These are phyloP conservation scores for Colletotrichum sp. DNA, from an alignment of 2,329 filamentous ascomycete genomes.

Conservation along the genomic window DNA sequence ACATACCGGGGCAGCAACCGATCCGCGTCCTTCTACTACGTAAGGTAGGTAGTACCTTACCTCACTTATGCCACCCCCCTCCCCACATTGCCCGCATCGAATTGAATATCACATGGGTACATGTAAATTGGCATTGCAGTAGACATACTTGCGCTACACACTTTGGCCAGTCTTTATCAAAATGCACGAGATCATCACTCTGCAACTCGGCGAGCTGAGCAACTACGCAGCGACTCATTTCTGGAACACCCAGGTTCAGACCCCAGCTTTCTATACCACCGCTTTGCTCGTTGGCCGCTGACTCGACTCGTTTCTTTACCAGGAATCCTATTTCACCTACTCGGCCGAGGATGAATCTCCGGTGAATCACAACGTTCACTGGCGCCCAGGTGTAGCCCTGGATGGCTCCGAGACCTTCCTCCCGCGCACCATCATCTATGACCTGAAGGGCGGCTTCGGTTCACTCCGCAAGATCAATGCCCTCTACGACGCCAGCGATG, in stretches of 20 bases:
- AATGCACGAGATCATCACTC: constrained; percentile 95
- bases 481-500: constrained; percentile 69
- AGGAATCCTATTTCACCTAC: constrained; percentile 99
- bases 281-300: neutral
- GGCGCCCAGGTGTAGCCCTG: constrained; percentile 79
- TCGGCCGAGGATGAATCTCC: constrained; percentile 67
- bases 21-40: neutral
- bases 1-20: neutral
- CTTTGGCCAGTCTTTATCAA: neutral
- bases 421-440: constrained; percentile 90
- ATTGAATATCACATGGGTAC: neutral
- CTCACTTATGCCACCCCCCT: neutral
- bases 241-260: constrained; percentile 85
- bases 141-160: neutral
- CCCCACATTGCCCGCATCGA: neutral
- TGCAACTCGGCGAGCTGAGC: constrained; percentile 90
- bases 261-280: neutral
- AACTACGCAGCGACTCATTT: constrained; percentile 97
- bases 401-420: constrained; percentile 92
- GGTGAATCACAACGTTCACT: constrained; percentile 86
- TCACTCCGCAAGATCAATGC: constrained; percentile 87
- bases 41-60: too few relatives aligned
- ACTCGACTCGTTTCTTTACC: neutral
- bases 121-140: neutral
- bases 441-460: constrained; percentile 92